Evolutionary conservation across 345 rosid genomes (phyloP).

Genomic region (Clausena lansium): DNA sequence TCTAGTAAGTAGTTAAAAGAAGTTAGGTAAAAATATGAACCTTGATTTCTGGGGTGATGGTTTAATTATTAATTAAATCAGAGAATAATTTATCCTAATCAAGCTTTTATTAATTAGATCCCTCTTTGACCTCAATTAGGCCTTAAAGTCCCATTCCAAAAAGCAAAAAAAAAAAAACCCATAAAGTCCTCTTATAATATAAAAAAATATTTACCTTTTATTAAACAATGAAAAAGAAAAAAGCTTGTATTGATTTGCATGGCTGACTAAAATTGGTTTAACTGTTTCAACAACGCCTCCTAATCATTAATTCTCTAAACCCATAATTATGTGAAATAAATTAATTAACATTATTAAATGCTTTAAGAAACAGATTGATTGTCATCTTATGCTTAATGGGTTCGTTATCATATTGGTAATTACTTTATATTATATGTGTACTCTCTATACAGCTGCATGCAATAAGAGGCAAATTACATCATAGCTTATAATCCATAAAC

Average conservation of each 20-base stretch:
- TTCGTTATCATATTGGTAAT: neutral
- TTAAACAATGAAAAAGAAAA: neutral
- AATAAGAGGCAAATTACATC: neutral
- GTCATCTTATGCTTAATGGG: neutral
- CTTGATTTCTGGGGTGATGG: conserved; percentile 58
- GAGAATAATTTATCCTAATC: conserved; percentile 12
- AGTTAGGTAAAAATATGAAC: conserved; percentile 26
- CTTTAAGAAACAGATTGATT: conserved; percentile 21
- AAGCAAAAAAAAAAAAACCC: neutral
- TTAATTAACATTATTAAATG: neutral
- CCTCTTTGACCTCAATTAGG: conserved; percentile 16
- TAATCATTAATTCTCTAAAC: conserved; percentile 14
- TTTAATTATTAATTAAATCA: conserved; percentile 18
- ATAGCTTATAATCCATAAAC: neutral
- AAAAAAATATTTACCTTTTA: neutral
- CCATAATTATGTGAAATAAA: conserved; percentile 6
- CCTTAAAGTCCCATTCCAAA: too few species aligned
- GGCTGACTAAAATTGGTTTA: neutral
- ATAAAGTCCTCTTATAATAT: conserved; percentile 10
- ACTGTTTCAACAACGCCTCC: conserved; percentile 4
- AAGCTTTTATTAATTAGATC: conserved; percentile 15
- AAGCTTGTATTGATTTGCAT: neutral
- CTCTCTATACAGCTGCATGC: neutral
- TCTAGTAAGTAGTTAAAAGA: conserved; percentile 28
- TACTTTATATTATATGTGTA: neutral